Evolutionary conservation across 2,329 filamentous ascomycete genomes (phyloP).

Genomic region (Sporothrix sp.): DNA sequence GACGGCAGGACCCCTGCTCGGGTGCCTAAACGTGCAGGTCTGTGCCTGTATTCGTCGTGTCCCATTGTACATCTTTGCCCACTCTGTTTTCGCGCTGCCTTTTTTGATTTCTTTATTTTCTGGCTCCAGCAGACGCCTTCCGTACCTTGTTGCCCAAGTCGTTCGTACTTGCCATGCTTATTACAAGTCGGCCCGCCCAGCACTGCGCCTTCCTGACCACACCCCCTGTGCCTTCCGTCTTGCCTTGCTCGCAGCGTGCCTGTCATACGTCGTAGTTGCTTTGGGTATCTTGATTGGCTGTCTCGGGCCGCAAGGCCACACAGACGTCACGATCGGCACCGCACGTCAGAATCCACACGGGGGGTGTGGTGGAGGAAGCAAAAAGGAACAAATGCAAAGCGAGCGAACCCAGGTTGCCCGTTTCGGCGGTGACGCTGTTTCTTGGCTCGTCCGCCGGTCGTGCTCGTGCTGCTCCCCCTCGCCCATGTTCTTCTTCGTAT

Average conservation of each 20-base stretch:
- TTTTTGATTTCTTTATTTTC: no score
- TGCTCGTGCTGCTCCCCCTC: slow-evolving; percentile 1
- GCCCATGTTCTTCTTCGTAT: background rate
- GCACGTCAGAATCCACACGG: background rate
- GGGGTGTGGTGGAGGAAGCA: background rate
- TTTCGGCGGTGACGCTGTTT: slow-evolving; percentile 5
- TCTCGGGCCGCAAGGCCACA: background rate
- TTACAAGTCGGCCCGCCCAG: no score
- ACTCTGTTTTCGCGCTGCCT: no score
- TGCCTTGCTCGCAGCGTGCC: background rate
- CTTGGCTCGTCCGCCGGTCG: background rate
- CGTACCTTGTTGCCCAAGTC: no score
- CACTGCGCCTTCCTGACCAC: slow-evolving; percentile 2
- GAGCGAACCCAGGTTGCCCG: slow-evolving; percentile 1
- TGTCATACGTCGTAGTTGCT: background rate
- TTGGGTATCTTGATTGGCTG: background rate
- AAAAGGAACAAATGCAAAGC: background rate
- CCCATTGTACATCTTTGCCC: no score
- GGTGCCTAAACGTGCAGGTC: no score
- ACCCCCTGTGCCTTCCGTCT: background rate
- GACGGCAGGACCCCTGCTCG: background rate
- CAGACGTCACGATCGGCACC: background rate
- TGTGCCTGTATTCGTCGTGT: no score
- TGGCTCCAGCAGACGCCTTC: no score
- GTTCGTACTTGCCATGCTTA: no score